Conservation (phyloP, 176 grass and related monocot genomes). For the Lolium perenne region DNA sequence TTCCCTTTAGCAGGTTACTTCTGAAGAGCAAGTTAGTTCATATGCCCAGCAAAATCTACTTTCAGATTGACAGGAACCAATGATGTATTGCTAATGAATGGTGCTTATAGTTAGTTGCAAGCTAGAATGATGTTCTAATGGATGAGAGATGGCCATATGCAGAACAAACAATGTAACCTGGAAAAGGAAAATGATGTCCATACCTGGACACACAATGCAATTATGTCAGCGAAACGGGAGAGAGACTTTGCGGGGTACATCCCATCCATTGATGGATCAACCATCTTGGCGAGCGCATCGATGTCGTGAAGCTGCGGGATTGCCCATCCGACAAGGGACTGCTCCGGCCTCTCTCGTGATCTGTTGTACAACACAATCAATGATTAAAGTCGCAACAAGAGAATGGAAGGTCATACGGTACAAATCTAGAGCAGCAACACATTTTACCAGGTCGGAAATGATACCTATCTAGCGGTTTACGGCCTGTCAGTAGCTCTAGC, state of each 20-base stretch:
- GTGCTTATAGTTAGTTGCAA: background rate
- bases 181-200: background rate
- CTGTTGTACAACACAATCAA: slow-evolving; percentile 54
- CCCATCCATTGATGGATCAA: slow-evolving; percentile 84
- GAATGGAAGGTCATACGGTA: background rate
- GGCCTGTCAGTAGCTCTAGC: slow-evolving; percentile 90
- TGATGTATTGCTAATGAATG: background rate
- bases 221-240: slow-evolving; percentile 93
- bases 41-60: background rate
- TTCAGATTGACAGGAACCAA: background rate
- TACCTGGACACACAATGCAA: slow-evolving; percentile 95
- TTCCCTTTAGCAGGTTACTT: background rate
- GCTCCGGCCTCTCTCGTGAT: slow-evolving; percentile 74
- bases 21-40: background rate
- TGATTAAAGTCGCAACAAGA: background rate
- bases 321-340: slow-evolving; percentile 94
- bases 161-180: background rate
- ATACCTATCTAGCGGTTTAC: slow-evolving; percentile 90
- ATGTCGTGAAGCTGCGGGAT: slow-evolving; percentile 95
- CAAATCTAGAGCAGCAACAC: too few species aligned
- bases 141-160: background rate
- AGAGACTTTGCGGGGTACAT: slow-evolving; percentile 95
- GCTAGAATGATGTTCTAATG: background rate
- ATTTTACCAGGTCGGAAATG: background rate
- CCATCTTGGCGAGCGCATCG: slow-evolving; percentile 87